Base-by-base conservation (phyloP, 140 eudicot genomes). In the Flaveria floridana region DNA sequence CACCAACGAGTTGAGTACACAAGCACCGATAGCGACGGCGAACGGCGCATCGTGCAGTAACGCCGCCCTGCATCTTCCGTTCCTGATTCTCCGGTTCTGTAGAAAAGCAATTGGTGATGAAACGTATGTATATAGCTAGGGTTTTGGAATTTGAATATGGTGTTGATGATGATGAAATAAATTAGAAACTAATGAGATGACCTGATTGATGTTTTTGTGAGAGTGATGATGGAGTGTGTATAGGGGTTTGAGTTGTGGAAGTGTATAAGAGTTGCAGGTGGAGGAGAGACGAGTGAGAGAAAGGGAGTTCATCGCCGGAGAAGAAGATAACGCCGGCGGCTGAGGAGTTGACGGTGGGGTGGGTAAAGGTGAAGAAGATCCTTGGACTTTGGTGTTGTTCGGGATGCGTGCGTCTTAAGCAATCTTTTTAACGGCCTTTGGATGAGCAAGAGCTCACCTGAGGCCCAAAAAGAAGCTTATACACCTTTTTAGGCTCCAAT, bases 1-100 rank as follows among this genome's bases (percentile, higher is more conserved):
- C 58, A 84, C 86, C 44, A 90, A 61, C 20, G 99, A 94, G 83
- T 63, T 90, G 3, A 94, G 77, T 5, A 90, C 81, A 76, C 85
- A 90, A 2, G 91, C 91, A 46, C 99, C 96, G 63, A 93, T 88
- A 0, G 98, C 97, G 41, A 84, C 65, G 11, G 86, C 90, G 46
- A 86, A 83, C 42, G 98, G 96, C 57, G 94, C 93, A 25, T 93
- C 98, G 39, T 68, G 77, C 2, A 82, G 46, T 3, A 90, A 55
- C 80, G 75, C 96, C 68, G 91, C 98, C 72, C 81, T 82, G 74
- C 97, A 89, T 80, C 59, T 81, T 9, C 91, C 91, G 65, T 74
- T 57, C 72, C 91, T 73, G 21, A 78, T 81, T 68, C 76, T 65
- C 23, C 65, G 46, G 80, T 74, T 68, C 74, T 65, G 42, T 14